Percentiles rank a stretch among this genome's conserved stretches.
Evolutionary conservation across 164 flowering plant species (phyloP).

Genomic region (Nymphaea thermarum): DNA sequence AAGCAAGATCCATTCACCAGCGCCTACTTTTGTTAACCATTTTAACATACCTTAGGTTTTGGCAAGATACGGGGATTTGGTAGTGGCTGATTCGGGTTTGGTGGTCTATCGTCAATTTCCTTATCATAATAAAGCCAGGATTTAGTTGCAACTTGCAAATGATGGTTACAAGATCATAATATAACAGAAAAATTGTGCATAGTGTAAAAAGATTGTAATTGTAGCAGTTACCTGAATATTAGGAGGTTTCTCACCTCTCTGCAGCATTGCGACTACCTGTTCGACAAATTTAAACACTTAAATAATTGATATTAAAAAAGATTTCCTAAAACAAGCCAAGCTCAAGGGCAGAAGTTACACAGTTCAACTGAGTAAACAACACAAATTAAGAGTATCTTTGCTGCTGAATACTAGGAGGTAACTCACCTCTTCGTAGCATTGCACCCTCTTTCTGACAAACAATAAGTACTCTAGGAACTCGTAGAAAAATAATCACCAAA

Average conservation of each 20-base stretch:
- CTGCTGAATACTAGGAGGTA: too few relatives aligned
- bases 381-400: too few relatives aligned
- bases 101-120: slow-evolving; percentile 90
- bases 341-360: too few relatives aligned
- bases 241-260: slow-evolving; percentile 85
- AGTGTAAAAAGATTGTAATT: not conserved
- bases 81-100: slow-evolving; percentile 77
- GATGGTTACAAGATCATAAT: not conserved
- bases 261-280: slow-evolving; percentile 87
- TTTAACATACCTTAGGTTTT: slow-evolving; percentile 49
- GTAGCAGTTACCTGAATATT: slow-evolving; percentile 36
- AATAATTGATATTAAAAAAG: too few relatives aligned
- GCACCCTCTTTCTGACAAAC: too few relatives aligned
- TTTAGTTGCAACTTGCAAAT: slow-evolving; percentile 3
- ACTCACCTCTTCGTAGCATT: too few relatives aligned
- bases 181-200: slow-evolving; percentile 5
- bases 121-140: slow-evolving; percentile 15
- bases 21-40: not conserved
- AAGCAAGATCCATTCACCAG: not conserved
- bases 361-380: too few relatives aligned
- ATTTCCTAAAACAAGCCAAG: too few relatives aligned
- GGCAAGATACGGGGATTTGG: slow-evolving; percentile 73
- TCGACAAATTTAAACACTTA: too few relatives aligned
- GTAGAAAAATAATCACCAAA: too few relatives aligned
- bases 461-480: too few relatives aligned